Base-by-base conservation (phyloP, 1,284 basidiomycete species). In the Coniophora puteana region DNA sequence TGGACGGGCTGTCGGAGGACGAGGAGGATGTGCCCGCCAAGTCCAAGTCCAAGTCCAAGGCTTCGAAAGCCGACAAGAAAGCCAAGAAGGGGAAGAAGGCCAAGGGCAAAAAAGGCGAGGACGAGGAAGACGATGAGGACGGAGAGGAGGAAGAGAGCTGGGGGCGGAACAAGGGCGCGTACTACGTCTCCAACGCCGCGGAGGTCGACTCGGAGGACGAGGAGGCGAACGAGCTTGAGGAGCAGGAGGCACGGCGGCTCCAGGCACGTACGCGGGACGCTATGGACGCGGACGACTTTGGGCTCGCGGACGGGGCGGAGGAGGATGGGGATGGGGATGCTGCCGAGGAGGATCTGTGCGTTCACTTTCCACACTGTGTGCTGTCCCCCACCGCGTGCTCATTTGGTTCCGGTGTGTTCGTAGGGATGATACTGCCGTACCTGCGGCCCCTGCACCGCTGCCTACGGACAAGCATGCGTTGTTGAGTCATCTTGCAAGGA, bases 181-280 rank as follows among this genome's bases (percentile, higher is more conserved):
- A 93, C 62, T 93, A 94, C 62, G 78, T 89, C 3, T 89, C 86
- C 20, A 91, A 92, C 58, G 89, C 86, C 25, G 80, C 76, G 16
- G 71, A 87, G 41, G 64, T 89, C 24, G 88, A 89, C 36, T 88
- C 88, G 29, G 89, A 89, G 51, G 87, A 90, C 47, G 89, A 93
- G 48, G 89, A 92, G 59, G 88, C 81, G 27, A 77, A 85, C 54
- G 86, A 90, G 54, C 68, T 95, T 44, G 93, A 96, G 57, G 87
- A 92, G 59, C 82, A 87, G 55, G 93, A 97, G 64, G 90, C 89
- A 6, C 81, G 69, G 52, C 71, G 90, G 36, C 62, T 97, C 38
- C 94, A 96, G 62, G 65, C 69, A 20, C 90, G 88, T 62, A 71
- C 78, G 27, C 72, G 88, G 16, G 84, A 90, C 50, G 73, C 66